Percentiles rank a stretch among this genome's conserved stretches.
Conservation (phyloP, 768 basidiomycete genomes). For the Amanita muscaria region DNA sequence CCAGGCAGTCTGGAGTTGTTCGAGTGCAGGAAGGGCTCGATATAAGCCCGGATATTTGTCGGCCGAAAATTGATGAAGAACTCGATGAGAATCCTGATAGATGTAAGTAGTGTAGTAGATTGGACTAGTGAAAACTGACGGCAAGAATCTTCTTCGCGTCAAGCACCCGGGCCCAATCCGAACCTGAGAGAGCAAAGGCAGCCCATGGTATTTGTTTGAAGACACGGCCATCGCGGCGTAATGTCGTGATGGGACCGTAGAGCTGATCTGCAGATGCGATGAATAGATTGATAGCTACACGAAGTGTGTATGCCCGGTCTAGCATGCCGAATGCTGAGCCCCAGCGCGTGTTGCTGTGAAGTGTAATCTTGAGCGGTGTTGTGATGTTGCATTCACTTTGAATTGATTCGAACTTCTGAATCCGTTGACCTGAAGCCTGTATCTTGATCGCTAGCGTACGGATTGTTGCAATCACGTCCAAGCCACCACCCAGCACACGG, state of each 20-base stretch:
- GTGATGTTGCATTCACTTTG: conserved; percentile 10
- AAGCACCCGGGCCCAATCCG: neutral
- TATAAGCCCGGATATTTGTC: no score
- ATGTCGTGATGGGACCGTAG: neutral
- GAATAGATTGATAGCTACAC: neutral
- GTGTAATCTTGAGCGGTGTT: conserved; percentile 12
- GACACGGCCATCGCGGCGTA: neutral
- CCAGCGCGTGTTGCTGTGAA: conserved; percentile 18
- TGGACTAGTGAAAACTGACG: no score
- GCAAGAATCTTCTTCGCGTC: neutral
- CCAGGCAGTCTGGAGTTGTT: no score
- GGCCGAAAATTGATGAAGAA: no score
- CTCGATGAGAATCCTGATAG: no score
- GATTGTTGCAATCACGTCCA: neutral
- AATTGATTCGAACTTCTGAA: conserved; percentile 4
- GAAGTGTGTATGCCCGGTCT: conserved; percentile 5
- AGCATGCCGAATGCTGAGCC: conserved; percentile 17
- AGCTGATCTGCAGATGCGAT: no score
- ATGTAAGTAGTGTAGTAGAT: no score
- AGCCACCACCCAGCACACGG: conserved; percentile 10
- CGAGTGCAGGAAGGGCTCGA: no score
- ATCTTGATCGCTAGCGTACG: neutral
- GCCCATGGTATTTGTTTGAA: neutral
- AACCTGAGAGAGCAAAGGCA: neutral
- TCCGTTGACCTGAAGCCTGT: neutral